Percentiles rank a stretch among this genome's conserved stretches.
These are phyloP conservation scores for Artemisia argyi DNA, from an alignment of 129 eudicot genomes.

Conservation along the genomic window DNA sequence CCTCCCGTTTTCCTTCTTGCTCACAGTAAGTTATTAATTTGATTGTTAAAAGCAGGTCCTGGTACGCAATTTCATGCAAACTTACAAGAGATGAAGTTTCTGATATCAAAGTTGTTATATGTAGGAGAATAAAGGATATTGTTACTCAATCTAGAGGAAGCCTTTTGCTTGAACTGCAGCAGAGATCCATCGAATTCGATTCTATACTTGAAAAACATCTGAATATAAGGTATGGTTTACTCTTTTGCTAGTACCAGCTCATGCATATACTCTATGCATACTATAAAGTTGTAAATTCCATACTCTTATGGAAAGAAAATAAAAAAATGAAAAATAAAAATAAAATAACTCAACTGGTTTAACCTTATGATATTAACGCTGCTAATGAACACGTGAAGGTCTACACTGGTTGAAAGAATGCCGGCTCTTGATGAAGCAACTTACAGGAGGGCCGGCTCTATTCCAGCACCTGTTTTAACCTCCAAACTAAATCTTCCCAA, in stretches of 20 bases:
- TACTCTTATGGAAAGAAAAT: not conserved
- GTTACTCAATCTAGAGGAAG: constrained; percentile 79
- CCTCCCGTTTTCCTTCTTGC: constrained; percentile 90
- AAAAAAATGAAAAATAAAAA: no score
- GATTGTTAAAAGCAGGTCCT: constrained; percentile 6
- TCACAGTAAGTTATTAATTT: constrained; percentile 61
- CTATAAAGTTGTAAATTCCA: not conserved
- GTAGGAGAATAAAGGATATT: constrained; percentile 82
- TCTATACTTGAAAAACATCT: constrained; percentile 86
- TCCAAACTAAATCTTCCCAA: constrained; percentile 60
- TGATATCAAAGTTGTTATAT: constrained; percentile 12
- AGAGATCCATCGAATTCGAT: constrained; percentile 83
- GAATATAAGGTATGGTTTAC: constrained; percentile 61
- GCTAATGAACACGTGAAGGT: constrained; percentile 49
- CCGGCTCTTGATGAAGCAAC: constrained; percentile 98
- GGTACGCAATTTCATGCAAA: constrained; percentile 2
- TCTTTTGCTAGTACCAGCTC: not conserved
- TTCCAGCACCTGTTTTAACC: constrained; percentile 62
- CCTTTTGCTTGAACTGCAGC: constrained; percentile 93
- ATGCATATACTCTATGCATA: not conserved
- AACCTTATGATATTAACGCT: constrained; percentile 13
- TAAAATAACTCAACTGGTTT: not conserved
- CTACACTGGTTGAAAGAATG: constrained; percentile 86
- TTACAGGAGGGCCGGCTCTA: constrained; percentile 74
- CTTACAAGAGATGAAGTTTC: constrained; percentile 16